These are phyloP conservation scores for Dimargaris cristalligena DNA, from an alignment of 192 early-diverging fungal genomes.

Conservation along the genomic window DNA sequence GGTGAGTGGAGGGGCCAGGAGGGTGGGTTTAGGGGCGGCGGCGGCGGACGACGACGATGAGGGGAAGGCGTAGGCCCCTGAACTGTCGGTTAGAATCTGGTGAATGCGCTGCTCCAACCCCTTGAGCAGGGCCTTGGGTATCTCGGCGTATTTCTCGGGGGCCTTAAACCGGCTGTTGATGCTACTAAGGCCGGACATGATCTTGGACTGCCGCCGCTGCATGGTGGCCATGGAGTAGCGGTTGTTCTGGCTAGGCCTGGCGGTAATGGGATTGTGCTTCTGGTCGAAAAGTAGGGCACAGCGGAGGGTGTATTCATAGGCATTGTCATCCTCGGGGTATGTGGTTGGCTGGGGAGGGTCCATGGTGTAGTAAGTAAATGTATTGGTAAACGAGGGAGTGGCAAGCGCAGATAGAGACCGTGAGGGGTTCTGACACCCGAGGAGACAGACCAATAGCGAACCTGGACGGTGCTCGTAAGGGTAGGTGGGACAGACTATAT, in stretches of 20 bases:
- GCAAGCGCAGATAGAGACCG: no score
- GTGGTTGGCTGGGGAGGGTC: no score
- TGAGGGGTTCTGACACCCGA: no score
- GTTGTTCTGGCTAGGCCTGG: not conserved
- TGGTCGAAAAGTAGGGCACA: not conserved
- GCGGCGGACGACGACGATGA: not conserved
- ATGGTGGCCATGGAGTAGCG: not conserved
- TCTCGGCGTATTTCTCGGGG: not conserved
- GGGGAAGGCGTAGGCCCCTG: not conserved
- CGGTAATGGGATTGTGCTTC: not conserved
- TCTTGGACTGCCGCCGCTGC: not conserved
- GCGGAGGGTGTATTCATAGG: not conserved
- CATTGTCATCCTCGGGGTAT: no score
- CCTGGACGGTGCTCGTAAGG: no score
- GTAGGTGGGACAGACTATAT: no score
- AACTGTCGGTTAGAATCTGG: not conserved
- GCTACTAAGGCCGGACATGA: not conserved
- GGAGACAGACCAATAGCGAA: no score
- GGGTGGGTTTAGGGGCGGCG: not conserved
- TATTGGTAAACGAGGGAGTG: no score
- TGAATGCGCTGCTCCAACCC: constrained; percentile 2
- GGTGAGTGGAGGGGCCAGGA: not conserved
- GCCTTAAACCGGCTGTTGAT: not conserved
- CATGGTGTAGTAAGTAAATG: no score
- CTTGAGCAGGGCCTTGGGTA: constrained; percentile 3